Evolutionary conservation across 2,329 filamentous ascomycete genomes (phyloP).

Genomic region (Sporothrix dimorphospora): DNA sequence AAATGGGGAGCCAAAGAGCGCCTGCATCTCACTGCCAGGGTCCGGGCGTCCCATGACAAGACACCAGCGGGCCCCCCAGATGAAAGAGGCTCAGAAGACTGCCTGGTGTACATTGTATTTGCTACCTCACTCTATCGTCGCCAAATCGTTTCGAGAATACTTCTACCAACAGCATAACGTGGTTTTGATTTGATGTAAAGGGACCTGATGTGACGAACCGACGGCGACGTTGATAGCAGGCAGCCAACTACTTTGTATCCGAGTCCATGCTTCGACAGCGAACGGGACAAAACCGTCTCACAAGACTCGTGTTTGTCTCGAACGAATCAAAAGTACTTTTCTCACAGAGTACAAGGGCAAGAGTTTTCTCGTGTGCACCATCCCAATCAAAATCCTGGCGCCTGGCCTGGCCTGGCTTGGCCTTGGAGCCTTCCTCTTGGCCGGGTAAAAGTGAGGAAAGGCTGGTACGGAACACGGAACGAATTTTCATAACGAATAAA

Average conservation of each 20-base stretch:
- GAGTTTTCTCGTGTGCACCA: neutral
- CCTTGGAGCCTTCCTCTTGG: conserved; percentile 4
- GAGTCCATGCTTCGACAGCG: neutral
- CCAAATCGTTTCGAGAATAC: neutral
- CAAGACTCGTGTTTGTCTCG: conserved; percentile 6
- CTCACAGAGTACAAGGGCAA: neutral
- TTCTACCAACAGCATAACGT: too few species aligned
- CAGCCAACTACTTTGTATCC: too few species aligned
- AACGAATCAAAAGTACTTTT: neutral
- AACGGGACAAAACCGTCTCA: neutral
- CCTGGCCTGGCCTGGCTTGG: neutral
- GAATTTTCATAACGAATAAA: neutral
- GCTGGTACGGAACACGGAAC: conserved; percentile 2
- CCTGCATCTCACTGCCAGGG: neutral
- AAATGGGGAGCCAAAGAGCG: neutral
- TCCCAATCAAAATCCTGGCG: neutral
- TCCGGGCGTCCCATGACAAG: neutral
- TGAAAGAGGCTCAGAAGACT: neutral
- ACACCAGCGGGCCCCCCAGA: neutral
- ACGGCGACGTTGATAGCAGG: too few species aligned
- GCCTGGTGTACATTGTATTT: neutral
- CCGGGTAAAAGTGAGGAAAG: conserved; percentile 19
- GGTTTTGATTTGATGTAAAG: too few species aligned
- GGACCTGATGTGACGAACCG: too few species aligned
- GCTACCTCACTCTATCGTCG: neutral